Conservation (phyloP, 495 filamentous ascomycete genomes). For the Cairneyella variabilis region DNA sequence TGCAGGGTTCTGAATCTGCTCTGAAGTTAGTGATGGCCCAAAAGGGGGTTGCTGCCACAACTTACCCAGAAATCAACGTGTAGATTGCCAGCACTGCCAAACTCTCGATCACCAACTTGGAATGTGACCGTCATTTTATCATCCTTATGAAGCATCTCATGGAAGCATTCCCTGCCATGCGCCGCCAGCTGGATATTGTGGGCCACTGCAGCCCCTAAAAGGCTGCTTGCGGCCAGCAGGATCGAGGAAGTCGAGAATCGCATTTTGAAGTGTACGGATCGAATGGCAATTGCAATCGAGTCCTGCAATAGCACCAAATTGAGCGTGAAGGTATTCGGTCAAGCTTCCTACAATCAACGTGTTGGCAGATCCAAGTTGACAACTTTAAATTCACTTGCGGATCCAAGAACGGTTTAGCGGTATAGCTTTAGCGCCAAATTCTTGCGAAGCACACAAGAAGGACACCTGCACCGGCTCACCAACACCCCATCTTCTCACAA, state of each 20-base stretch:
- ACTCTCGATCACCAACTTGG: conserved; percentile 96
- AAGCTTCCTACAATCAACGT: background rate
- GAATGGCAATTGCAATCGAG: background rate
- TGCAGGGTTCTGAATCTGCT: conserved; percentile 78
- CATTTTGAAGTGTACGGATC: conserved; percentile 36
- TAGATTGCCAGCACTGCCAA: conserved; percentile 88
- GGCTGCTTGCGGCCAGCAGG: conserved; percentile 58
- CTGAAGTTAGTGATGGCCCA: conserved; percentile 14
- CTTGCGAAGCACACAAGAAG: background rate
- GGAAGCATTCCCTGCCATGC: conserved; percentile 94
- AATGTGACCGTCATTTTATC: conserved; percentile 99
- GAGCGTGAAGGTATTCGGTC: background rate
- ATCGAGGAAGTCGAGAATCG: conserved; percentile 52
- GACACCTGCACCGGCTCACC: conserved; percentile 16
- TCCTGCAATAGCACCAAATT: background rate
- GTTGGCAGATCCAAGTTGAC: too few species aligned
- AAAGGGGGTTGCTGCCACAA: conserved; percentile 3
- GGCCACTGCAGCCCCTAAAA: conserved; percentile 60
- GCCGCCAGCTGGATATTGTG: conserved; percentile 95
- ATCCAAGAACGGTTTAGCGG: too few species aligned
- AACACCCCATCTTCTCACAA: conserved; percentile 23
- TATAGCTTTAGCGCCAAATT: conserved; percentile 8
- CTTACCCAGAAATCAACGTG: conserved; percentile 98
- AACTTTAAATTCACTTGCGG: conserved; percentile 1
- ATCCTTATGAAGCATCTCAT: conserved; percentile 86